Evolutionary conservation across 2,329 filamentous ascomycete species (phyloP).

Genomic region (Triangularia verruculosa): DNA sequence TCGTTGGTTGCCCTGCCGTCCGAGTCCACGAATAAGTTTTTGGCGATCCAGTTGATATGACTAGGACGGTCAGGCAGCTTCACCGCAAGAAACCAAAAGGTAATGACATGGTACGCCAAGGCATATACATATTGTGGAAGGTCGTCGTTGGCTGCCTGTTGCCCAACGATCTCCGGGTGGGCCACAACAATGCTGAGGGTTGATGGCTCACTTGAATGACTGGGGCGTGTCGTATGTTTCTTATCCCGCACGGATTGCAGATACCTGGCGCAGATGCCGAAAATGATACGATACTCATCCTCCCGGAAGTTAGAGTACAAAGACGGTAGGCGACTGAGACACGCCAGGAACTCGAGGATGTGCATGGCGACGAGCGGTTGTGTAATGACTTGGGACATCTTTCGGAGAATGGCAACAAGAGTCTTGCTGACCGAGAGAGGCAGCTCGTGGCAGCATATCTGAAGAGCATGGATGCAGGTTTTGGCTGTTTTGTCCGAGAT

Average conservation of each 20-base stretch:
- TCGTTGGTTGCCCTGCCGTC: constrained; percentile 74
- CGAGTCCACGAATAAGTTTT: constrained; percentile 76
- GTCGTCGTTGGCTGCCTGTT: constrained; percentile 57
- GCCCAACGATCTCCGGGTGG: constrained; percentile 31
- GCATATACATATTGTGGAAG: constrained; percentile 92
- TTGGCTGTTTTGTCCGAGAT: constrained; percentile 87
- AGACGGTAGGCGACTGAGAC: constrained; percentile 77
- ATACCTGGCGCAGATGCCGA: constrained; percentile 92
- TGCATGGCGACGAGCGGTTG: constrained; percentile 89
- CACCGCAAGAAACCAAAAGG: constrained; percentile 93
- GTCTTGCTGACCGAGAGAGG: constrained; percentile 83
- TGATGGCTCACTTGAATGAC: constrained; percentile 39
- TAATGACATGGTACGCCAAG: constrained; percentile 89
- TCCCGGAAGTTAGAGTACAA: constrained; percentile 86
- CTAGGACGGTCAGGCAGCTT: constrained; percentile 79
- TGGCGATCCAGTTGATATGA: constrained; percentile 87
- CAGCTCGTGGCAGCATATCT: constrained; percentile 92
- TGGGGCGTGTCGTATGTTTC: constrained; percentile 45
- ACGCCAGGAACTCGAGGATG: constrained; percentile 91
- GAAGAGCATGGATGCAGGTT: constrained; percentile 89
- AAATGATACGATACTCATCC: constrained; percentile 90
- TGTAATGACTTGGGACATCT: constrained; percentile 95
- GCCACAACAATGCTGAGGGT: constrained; percentile 28
- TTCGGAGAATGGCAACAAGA: constrained; percentile 80
- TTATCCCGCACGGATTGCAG: constrained; percentile 81